phyloP scores from a whole-genome alignment of 495 filamentous ascomycete species.

The Staphylotrichum longicolle region DNA sequence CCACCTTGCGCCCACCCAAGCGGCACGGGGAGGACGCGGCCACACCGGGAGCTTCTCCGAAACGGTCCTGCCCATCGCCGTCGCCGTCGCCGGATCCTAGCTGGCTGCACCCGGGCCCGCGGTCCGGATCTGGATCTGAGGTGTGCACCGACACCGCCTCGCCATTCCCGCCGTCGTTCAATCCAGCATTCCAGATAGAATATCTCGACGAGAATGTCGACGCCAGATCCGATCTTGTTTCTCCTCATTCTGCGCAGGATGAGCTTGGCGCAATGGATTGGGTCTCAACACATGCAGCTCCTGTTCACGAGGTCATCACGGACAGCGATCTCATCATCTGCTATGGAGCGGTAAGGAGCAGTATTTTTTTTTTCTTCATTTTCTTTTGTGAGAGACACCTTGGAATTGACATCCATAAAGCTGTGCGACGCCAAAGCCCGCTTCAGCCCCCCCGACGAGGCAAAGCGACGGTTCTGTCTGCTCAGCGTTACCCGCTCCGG shows the following conservation, averaged over 20 bases:
- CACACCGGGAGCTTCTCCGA: background rate
- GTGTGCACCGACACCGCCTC: background rate
- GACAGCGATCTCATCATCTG: background rate
- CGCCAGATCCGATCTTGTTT: too few relatives aligned
- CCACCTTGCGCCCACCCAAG: background rate
- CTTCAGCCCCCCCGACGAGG: background rate
- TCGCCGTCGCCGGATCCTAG: too few relatives aligned
- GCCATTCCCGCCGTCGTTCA: background rate
- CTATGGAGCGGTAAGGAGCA: background rate
- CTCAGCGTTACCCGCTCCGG: too few relatives aligned
- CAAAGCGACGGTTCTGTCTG: background rate
- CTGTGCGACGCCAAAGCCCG: slow-evolving; percentile 2
- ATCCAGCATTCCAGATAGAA: too few relatives aligned
- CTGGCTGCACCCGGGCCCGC: background rate
- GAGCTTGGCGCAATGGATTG: background rate
- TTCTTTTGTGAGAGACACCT: too few relatives aligned
- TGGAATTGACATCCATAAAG: background rate
- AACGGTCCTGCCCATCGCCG: background rate
- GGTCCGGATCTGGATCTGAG: background rate
- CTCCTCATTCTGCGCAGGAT: too few relatives aligned
- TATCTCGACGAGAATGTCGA: too few relatives aligned
- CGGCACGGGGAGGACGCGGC: background rate
- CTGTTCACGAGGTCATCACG: background rate
- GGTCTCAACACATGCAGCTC: background rate
- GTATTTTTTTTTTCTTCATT: too few relatives aligned